Evolutionary conservation across 768 basidiomycete species (phyloP).

Genomic region (Termitomyces sp.): DNA sequence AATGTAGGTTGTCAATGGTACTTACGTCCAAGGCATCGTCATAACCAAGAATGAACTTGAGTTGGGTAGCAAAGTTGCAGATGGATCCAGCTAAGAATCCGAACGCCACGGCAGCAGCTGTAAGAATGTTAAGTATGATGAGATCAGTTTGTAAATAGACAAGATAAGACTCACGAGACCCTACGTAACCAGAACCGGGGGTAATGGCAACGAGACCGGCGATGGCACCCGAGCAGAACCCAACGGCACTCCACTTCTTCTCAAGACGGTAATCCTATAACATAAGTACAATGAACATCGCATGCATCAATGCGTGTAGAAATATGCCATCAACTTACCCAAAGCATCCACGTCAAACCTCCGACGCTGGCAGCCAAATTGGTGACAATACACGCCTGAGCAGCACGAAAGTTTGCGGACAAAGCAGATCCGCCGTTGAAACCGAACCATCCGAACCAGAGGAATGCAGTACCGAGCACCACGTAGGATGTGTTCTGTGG

Average conservation of each 20-base stretch:
- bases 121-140: neutral
- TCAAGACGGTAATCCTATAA: conserved; percentile 84
- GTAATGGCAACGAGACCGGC: conserved; percentile 88
- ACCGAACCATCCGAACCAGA: conserved; percentile 97
- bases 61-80: conserved; percentile 95
- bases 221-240: conserved; percentile 95
- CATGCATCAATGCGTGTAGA: no score
- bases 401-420: conserved; percentile 83
- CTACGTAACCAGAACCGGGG: conserved; percentile 81
- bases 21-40: conserved; percentile 81
- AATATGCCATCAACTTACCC: conserved; percentile 40
- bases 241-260: conserved; percentile 89
- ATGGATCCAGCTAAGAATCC: conserved; percentile 80
- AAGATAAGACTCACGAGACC: conserved; percentile 50
- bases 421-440: conserved; percentile 94
- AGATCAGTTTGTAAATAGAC: neutral
- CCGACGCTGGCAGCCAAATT: conserved; percentile 90
- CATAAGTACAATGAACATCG: neutral
- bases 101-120: conserved; percentile 79
- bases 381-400: conserved; percentile 88
- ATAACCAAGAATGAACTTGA: conserved; percentile 78
- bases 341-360: conserved; percentile 90
- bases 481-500: conserved; percentile 94
- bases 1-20: no score
- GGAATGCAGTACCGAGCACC: conserved; percentile 87